These are phyloP conservation scores for Pelargonium myrrhifolium DNA, from an alignment of 441 rosid species.

Conservation along the genomic window DNA sequence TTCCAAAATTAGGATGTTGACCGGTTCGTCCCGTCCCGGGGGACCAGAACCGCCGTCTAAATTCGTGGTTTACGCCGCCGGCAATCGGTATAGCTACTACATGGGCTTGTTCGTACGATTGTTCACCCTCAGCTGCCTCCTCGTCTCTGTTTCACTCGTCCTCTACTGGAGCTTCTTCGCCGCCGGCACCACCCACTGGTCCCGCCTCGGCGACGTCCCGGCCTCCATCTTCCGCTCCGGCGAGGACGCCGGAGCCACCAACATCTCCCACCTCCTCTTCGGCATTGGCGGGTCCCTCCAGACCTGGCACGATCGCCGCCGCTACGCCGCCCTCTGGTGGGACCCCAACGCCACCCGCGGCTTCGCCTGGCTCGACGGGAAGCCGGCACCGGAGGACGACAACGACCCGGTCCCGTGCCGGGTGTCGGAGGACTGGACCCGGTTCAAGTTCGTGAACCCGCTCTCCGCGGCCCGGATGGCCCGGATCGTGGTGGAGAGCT, in stretches of 20 bases:
- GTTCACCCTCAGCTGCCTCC: constrained; percentile 33
- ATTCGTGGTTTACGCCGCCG: background rate
- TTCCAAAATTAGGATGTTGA: no score
- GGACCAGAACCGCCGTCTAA: background rate
- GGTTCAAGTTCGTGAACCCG: constrained; percentile 48
- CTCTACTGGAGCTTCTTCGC: constrained; percentile 37
- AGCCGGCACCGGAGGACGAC: constrained; percentile 3
- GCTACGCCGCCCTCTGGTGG: constrained; percentile 61
- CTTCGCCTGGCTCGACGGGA: constrained; percentile 54
- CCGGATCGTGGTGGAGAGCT: constrained; percentile 56
- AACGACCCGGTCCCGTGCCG: constrained; percentile 24
- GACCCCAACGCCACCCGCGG: constrained; percentile 40
- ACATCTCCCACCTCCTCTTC: constrained; percentile 62
- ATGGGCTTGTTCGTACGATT: constrained; percentile 5
- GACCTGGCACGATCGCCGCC: constrained; percentile 55
- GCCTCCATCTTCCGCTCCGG: background rate
- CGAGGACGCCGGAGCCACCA: constrained; percentile 28
- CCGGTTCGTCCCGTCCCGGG: no score
- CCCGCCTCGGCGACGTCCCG: constrained; percentile 19
- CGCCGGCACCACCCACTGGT: constrained; percentile 18
- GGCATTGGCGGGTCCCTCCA: constrained; percentile 54
- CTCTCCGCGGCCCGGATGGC: constrained; percentile 67
- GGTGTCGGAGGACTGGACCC: constrained; percentile 49
- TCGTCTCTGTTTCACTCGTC: constrained; percentile 41
- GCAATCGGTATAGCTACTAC: background rate